Percentiles rank a stretch among this genome's conserved stretches.
phyloP scores from a whole-genome alignment of 1,284 basidiomycete species.

The Ustilago shanxiensis region DNA sequence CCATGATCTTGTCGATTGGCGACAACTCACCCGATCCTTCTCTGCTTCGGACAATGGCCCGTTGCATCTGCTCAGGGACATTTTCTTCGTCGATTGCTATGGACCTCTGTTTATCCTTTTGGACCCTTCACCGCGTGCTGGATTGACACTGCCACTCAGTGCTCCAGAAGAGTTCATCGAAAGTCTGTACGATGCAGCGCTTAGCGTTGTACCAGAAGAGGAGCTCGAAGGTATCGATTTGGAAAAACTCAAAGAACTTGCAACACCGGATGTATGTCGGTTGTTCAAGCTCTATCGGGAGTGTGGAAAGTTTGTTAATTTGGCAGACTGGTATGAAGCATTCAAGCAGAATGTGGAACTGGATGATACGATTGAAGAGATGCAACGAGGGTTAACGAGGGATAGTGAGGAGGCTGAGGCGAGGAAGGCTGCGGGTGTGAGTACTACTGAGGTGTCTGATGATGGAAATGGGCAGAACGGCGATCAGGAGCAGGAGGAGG shows the following conservation, averaged over 20 bases:
- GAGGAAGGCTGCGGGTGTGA: background rate
- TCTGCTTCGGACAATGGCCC: slow-evolving; percentile 6
- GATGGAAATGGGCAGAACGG: slow-evolving; percentile 9
- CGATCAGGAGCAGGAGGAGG: background rate
- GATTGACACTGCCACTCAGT: slow-evolving; percentile 28
- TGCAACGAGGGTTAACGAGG: slow-evolving; percentile 2
- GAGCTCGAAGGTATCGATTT: slow-evolving; percentile 30
- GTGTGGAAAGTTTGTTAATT: slow-evolving; percentile 63
- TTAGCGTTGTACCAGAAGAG: slow-evolving; percentile 34
- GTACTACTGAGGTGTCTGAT: background rate
- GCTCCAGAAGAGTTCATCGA: slow-evolving; percentile 41
- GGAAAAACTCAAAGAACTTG: slow-evolving; percentile 1
- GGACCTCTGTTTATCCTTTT: slow-evolving; percentile 30
- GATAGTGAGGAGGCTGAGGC: slow-evolving; percentile 3
- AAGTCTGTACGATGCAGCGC: slow-evolving; percentile 42
- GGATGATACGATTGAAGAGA: slow-evolving; percentile 12
- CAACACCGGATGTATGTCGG: slow-evolving; percentile 59
- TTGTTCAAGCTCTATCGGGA: slow-evolving; percentile 61
- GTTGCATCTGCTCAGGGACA: slow-evolving; percentile 28
- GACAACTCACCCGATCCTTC: slow-evolving; percentile 10
- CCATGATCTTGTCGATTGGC: slow-evolving; percentile 41
- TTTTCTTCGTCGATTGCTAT: slow-evolving; percentile 47
- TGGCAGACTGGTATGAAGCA: slow-evolving; percentile 66
- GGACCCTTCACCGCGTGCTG: slow-evolving; percentile 35
- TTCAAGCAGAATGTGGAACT: slow-evolving; percentile 56